Evolutionary conservation across 108 stramenopile species (phyloP), one percentile per base, ranked within the genome.

Genomic region (Skeletonema potamos): DNA sequence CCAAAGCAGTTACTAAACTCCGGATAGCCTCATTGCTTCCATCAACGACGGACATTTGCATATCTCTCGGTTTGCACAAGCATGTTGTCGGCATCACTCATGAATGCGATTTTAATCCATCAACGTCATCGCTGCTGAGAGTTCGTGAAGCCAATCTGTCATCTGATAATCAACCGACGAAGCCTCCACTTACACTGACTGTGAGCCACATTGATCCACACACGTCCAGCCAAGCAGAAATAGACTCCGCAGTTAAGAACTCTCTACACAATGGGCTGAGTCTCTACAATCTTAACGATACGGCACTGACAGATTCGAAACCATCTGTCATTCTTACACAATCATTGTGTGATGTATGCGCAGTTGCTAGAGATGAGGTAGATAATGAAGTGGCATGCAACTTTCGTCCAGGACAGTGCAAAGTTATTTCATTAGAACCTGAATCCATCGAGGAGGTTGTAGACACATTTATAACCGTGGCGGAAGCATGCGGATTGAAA

Each of bases 311-410:
- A 20, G 75, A 48, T 30, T 88, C 93, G 10, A 56, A 76, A 29
- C 95, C 95, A 1, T 84, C 62, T 15, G 30, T 97, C 11, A 74
- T 97, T 28, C 68, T 97, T 27, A 97, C 95, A n/a, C 95, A 96
- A 76, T 87, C 91, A 30, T 70, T 97, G 6, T 97, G 96, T 78
- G 79, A 84, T 46, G 94, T 97, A 28, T 97, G 96, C 76, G 94
- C 94, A 20, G 89, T 92, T 0, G 68, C 91, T 6, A 73, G 75
- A 34, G 61, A 72, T 10, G 79, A 88, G 32, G 87, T 93, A 1
- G 61, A 70, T 33, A 39, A 37, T 64, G 66, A 58, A 36, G 76
- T 73, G 28, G 67, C 61, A 1, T 63, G 65, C 17, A 57, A 70
- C 26, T 34, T 79, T 6, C 60, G 32, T 29, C 67, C 61, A 62